Evolutionary conservation across 2,329 filamentous ascomycete genomes (phyloP), one percentile per base, ranked within the genome.

Genomic region (Alternaria conjuncta): DNA sequence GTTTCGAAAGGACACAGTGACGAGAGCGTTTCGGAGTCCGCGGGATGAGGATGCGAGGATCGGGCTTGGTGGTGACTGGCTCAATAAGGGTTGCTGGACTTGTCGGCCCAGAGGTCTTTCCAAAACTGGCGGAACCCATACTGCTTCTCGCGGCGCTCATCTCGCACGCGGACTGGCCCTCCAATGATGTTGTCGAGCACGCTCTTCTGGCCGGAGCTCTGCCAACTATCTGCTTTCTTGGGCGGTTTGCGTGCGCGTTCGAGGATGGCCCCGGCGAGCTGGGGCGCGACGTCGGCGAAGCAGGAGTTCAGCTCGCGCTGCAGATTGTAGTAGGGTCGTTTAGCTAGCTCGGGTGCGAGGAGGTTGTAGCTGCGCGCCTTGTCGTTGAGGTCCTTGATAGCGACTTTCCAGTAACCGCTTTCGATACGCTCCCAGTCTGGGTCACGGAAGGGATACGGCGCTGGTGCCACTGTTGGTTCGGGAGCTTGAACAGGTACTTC

Each of bases 81-180:
- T 63, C 45, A 64, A 47, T 64, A 64, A 11, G 54, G 25, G 21
- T 41, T 55, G 43, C 61, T 64, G 11, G 61, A 60, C 51, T 63
- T 63, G 36, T 60, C 57, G 45, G 53, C 57, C 72, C 88, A 97
- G 11, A 97, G 76, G 80, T 98, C 95, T 72, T 87, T 88, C 94
- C 93, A 97, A 82, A 97, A 92, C 78, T 98, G 89, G 76, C 87
- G 92, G 66, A 97, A 89, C 7, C 96, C 95, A 81, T 97, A 98
- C 59, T 81, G 79, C 71, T 91, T 88, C 57, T 90, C 88, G 60
- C 86, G 86, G 64, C 87, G 86, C 62, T 92, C 92, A 73, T 97
- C 94, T 72, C 92, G 87, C 8, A 97, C 87, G 55, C 85, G 86
- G 11, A 85, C 87, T 15, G 84, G 84, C 50, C 13, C 83, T 41